Conservation (phyloP, 2,329 filamentous ascomycete genomes). For the Rhytidhysteron rufulum region DNA sequence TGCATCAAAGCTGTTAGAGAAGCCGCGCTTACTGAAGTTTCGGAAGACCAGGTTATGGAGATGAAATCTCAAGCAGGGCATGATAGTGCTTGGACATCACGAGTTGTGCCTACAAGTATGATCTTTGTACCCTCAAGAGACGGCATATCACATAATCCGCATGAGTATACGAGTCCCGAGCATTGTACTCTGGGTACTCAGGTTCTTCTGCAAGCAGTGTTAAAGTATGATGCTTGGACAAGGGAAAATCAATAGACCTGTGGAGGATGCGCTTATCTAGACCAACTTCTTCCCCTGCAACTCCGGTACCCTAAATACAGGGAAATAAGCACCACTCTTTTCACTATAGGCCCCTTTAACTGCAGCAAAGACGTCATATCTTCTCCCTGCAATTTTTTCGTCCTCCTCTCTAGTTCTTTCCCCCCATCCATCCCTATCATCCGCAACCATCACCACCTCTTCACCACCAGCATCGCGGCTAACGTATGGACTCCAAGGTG, state of each 20-base stretch:
- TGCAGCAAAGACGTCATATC: too few relatives aligned
- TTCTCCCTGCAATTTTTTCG: conserved; percentile 11
- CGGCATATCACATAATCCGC: conserved; percentile 43
- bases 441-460: conserved; percentile 17
- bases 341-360: too few relatives aligned
- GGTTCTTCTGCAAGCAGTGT: conserved; percentile 39
- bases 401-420: conserved; percentile 12
- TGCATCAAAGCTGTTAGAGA: conserved; percentile 19
- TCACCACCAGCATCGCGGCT: conserved; percentile 8
- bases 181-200: conserved; percentile 44
- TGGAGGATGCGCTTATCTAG: too few relatives aligned
- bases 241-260: too few relatives aligned
- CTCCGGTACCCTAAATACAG: too few relatives aligned
- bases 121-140: conserved; percentile 43
- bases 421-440: conserved; percentile 20
- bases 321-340: too few relatives aligned
- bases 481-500: conserved; percentile 15
- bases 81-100: conserved; percentile 24
- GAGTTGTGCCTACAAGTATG: conserved; percentile 35
- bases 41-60: conserved; percentile 18
- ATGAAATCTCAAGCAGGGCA: conserved; percentile 26
- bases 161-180: conserved; percentile 41
- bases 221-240: conserved; percentile 21
- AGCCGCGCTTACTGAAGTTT: conserved; percentile 15
- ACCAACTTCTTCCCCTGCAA: not conserved